Evolutionary conservation across 345 rosid species (phyloP).

Genomic region (Populus simonii): DNA sequence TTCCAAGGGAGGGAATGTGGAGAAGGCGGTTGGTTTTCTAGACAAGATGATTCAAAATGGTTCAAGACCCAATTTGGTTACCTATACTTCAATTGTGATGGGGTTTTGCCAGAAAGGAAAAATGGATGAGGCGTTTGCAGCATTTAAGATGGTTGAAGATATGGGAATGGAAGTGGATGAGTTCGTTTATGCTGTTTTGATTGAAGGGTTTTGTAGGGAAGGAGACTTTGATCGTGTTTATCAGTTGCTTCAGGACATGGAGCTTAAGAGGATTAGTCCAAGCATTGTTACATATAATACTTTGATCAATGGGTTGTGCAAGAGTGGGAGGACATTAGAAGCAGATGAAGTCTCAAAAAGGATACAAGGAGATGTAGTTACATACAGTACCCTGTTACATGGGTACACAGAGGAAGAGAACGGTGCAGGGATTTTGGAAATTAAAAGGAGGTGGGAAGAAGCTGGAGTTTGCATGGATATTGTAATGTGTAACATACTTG

Average conservation of each 20-base stretch:
- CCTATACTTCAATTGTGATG: conserved; percentile 50
- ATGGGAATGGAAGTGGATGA: conserved; percentile 59
- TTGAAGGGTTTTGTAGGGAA: conserved; percentile 60
- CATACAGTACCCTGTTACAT: conserved; percentile 63
- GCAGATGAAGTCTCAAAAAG: conserved; percentile 66
- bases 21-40: conserved; percentile 51
- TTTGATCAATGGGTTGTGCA: conserved; percentile 67
- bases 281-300: conserved; percentile 55
- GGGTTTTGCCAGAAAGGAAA: conserved; percentile 65
- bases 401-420: conserved; percentile 59
- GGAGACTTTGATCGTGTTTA: conserved; percentile 51
- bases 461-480: conserved; percentile 55
- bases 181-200: conserved; percentile 65
- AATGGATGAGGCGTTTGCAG: conserved; percentile 51
- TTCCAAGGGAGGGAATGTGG: conserved; percentile 40
- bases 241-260: conserved; percentile 64
- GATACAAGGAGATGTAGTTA: conserved; percentile 51
- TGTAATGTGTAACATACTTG: conserved; percentile 65
- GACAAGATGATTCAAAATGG: conserved; percentile 58
- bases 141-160: conserved; percentile 50
- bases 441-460: conserved; percentile 49
- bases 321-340: conserved; percentile 57
- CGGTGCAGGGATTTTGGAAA: conserved; percentile 46
- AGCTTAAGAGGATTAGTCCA: conserved; percentile 59
- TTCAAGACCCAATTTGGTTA: conserved; percentile 52